These are phyloP conservation scores for Cryptococcus maquisensis DNA, from an alignment of 1,284 basidiomycete genomes.

Conservation along the genomic window DNA sequence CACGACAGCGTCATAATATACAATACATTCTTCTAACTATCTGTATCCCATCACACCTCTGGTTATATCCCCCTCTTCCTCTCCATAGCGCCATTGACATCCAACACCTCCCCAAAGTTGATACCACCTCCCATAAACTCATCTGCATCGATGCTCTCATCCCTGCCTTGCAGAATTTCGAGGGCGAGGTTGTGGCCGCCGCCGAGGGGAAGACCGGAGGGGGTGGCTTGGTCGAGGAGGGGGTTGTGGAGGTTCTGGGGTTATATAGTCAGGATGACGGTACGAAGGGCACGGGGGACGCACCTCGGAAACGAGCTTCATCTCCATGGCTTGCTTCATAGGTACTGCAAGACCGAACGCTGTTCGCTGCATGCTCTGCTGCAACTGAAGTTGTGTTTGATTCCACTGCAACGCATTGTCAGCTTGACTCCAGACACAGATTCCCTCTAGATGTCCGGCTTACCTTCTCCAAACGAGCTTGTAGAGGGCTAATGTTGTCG, in stretches of 20 bases:
- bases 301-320: slow-evolving; percentile 75
- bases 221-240: slow-evolving; percentile 30
- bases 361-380: slow-evolving; percentile 79
- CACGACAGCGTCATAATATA: background rate
- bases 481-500: slow-evolving; percentile 35
- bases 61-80: slow-evolving; percentile 40
- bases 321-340: slow-evolving; percentile 86
- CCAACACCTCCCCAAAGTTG: slow-evolving; percentile 33
- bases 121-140: slow-evolving; percentile 60
- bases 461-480: slow-evolving; percentile 46
- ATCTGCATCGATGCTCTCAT: slow-evolving; percentile 68
- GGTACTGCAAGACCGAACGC: slow-evolving; percentile 83
- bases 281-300: slow-evolving; percentile 31
- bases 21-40: background rate
- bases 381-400: slow-evolving; percentile 81
- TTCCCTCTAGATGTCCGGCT: slow-evolving; percentile 4
- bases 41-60: background rate
- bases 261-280: background rate
- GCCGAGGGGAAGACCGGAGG: slow-evolving; percentile 42
- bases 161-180: slow-evolving; percentile 85
- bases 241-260: slow-evolving; percentile 31
- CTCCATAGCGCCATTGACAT: slow-evolving; percentile 42
- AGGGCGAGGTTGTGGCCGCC: slow-evolving; percentile 67
- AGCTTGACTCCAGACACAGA: too few species aligned
- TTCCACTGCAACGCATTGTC: slow-evolving; percentile 65